Conservation (phyloP, 1,284 basidiomycete genomes). For the Puccinia hordei region DNA sequence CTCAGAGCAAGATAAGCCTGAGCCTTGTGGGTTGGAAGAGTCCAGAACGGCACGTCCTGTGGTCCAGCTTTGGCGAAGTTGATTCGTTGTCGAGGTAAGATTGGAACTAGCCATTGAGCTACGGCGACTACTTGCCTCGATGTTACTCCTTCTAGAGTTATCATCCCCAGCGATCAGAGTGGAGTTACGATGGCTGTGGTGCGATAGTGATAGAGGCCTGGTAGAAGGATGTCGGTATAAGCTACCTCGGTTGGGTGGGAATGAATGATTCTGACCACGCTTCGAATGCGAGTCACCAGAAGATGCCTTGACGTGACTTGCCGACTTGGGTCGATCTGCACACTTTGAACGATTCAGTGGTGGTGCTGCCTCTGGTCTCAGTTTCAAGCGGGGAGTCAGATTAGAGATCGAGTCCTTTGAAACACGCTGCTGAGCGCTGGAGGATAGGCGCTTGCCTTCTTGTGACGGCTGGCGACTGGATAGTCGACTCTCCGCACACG, state of each 20-base stretch:
- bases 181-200: not conserved
- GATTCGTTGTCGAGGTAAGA: constrained; percentile 11
- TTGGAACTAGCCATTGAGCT: constrained; percentile 24
- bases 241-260: constrained; percentile 20
- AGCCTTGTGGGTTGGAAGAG: not conserved
- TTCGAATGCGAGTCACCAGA: constrained; percentile 4
- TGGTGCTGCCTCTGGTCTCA: not conserved
- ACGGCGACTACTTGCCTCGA: not conserved
- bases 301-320: not conserved
- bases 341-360: not conserved
- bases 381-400: not conserved
- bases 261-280: not conserved
- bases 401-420: not conserved
- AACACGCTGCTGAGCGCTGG: not conserved
- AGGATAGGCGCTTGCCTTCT: constrained; percentile 6
- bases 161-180: not conserved
- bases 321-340: not conserved
- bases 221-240: constrained; percentile 2
- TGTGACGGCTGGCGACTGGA: not conserved
- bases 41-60: constrained; percentile 15
- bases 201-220: constrained; percentile 5
- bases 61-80: constrained; percentile 32
- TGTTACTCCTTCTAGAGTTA: not conserved
- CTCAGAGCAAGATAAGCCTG: not conserved
- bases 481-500: not conserved